Conservation (phyloP, 2,329 filamentous ascomycete genomes). For the Geosmithia flava region DNA sequence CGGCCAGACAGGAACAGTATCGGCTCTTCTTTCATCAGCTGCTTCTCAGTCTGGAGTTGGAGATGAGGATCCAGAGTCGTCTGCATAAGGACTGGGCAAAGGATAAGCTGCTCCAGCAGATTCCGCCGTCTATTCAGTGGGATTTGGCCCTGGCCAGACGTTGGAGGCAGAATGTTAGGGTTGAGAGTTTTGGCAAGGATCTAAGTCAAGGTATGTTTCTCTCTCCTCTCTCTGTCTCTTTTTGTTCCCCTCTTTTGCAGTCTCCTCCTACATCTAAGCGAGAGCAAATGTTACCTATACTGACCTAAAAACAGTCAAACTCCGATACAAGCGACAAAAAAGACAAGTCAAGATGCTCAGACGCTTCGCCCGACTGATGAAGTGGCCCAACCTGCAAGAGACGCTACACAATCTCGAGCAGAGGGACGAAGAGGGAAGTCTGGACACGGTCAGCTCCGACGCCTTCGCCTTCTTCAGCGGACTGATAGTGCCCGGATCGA, state of each 20-base stretch:
- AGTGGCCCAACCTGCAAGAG: conserved; percentile 62
- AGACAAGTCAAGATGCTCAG: conserved; percentile 57
- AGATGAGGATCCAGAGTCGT: conserved; percentile 53
- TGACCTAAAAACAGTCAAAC: conserved; percentile 28
- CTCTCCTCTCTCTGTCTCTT: not conserved
- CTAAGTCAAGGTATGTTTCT: conserved; percentile 33
- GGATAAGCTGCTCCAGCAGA: conserved; percentile 48
- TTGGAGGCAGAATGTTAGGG: conserved; percentile 58
- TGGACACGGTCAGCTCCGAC: conserved; percentile 54
- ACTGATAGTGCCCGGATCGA: conserved; percentile 55
- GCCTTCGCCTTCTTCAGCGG: conserved; percentile 70
- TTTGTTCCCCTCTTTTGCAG: not conserved
- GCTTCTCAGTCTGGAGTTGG: conserved; percentile 60
- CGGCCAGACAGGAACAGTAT: conserved; percentile 31
- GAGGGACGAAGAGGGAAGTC: conserved; percentile 41
- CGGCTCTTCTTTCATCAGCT: conserved; percentile 64
- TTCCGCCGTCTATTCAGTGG: conserved; percentile 62
- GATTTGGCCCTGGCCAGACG: conserved; percentile 60
- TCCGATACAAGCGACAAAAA: conserved; percentile 53
- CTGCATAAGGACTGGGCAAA: conserved; percentile 51
- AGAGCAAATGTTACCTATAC: not conserved
- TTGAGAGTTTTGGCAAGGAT: conserved; percentile 45
- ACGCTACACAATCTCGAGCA: conserved; percentile 51
- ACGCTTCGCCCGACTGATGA: conserved; percentile 58
- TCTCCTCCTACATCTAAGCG: not conserved